Base-by-base conservation (phyloP, 139 green algal species). In the Picochlorum sp. region DNA sequence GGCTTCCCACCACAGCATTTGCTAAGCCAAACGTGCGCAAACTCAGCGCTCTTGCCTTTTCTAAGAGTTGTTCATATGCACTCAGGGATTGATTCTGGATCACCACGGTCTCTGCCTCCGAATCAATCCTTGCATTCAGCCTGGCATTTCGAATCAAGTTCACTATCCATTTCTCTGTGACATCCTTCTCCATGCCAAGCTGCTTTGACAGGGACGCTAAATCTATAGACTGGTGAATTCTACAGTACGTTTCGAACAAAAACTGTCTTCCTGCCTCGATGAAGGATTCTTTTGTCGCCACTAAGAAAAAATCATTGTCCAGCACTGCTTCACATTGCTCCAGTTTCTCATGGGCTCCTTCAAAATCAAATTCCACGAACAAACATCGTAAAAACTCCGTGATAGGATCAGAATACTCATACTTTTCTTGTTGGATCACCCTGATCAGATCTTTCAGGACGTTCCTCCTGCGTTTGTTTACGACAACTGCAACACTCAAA, bases 231-330 rank as follows among this genome's bases (percentile, higher is more conserved):
- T 88, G 73, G 76, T 95, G 87, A 20, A 94, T 83, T 44, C 83
- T 70, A 85, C 88, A 96, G 81, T 97, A 97, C 28, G 82, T 95
- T 79, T 99, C 94, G 71, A 99, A 98, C 71, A 98, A 92, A 78
- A 96, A 93, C 45, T 94, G 72, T 10, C 94, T 84, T 30, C 91
- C 91, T 62, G 86, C 91, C 77, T 98, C 91, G 50, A 97, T 76
- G 71, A 99, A 98, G 62, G 96, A 89, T 15, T 94, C 84, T 60
- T 86, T 89, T 78, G 83, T 85, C 0, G 81, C 83, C 2, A 84
- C 80, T 41, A 97, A 77, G 81, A 97, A 97, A 77, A 94, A 98
- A 77, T 97, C 92, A 61, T 86, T 89, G 55, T 89, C 87, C 20
- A 97, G 57, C 28, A 75, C 79, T 63, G 77, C 75, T 69, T 96